phyloP scores from a whole-genome alignment of 129 eudicot genomes.

The Glebionis coronaria region DNA sequence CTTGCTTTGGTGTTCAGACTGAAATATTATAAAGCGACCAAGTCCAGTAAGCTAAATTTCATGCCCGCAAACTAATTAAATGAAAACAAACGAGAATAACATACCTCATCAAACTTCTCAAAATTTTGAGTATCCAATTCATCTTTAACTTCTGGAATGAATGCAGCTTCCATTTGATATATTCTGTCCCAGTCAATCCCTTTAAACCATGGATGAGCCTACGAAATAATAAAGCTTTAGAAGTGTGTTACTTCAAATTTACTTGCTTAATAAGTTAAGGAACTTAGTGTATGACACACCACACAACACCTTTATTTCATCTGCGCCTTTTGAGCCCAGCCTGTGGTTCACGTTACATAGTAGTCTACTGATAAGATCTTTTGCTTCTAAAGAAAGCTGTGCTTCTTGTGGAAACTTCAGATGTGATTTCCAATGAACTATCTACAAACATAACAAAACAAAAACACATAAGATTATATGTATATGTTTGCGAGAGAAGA shows the following conservation, averaged over 20 bases:
- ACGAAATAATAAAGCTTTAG: conserved; percentile 23
- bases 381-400: conserved; percentile 66
- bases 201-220: conserved; percentile 91
- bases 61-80: neutral
- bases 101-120: conserved; percentile 92
- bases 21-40: conserved; percentile 17
- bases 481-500: too few species aligned
- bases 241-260: conserved; percentile 1
- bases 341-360: conserved; percentile 84
- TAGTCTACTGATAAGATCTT: conserved; percentile 80
- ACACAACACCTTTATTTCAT: conserved; percentile 92
- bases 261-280: neutral
- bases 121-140: conserved; percentile 95
- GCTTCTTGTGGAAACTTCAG: conserved; percentile 97
- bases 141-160: conserved; percentile 88
- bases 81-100: neutral
- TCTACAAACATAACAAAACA: conserved; percentile 39
- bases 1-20: conserved; percentile 51
- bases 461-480: neutral
- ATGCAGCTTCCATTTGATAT: conserved; percentile 91
- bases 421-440: conserved; percentile 92
- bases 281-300: conserved; percentile 40
- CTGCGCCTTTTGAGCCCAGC: conserved; percentile 88
- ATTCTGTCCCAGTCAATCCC: conserved; percentile 86
- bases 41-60: neutral